These are phyloP conservation scores for Daphne laureola DNA, from an alignment of 441 rosid genomes.

Conservation along the genomic window DNA sequence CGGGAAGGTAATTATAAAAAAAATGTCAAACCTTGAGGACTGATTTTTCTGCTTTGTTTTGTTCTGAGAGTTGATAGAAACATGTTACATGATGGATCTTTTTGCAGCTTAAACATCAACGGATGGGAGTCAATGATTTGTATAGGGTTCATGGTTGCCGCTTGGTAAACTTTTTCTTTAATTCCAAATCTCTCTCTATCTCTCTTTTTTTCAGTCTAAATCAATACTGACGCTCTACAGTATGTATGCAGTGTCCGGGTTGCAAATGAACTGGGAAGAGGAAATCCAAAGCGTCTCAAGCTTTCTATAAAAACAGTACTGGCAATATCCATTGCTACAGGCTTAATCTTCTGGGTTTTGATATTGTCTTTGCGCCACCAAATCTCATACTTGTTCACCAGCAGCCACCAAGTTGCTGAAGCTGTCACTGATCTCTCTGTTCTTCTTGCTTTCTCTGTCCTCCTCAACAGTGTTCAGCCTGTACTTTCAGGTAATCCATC, in stretches of 20 bases:
- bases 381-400: slow-evolving; percentile 28
- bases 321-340: slow-evolving; percentile 21
- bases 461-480: slow-evolving; percentile 32
- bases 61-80: too few species aligned
- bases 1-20: too few species aligned
- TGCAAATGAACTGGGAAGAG: slow-evolving; percentile 53
- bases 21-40: too few species aligned
- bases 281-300: slow-evolving; percentile 29
- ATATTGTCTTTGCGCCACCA: slow-evolving; percentile 22
- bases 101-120: slow-evolving; percentile 39
- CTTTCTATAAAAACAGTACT: slow-evolving; percentile 33
- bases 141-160: slow-evolving; percentile 35
- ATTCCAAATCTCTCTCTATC: too few species aligned
- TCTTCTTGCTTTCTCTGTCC: slow-evolving; percentile 35
- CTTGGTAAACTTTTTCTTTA: slow-evolving; percentile 28
- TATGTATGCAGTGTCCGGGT: slow-evolving; percentile 58
- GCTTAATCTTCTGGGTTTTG: slow-evolving; percentile 24
- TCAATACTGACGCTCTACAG: too few species aligned
- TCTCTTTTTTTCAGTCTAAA: too few species aligned
- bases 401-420: slow-evolving; percentile 26
- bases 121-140: slow-evolving; percentile 37
- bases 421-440: slow-evolving; percentile 27
- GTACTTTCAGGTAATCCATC: slow-evolving; percentile 20
- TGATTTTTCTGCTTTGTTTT: too few species aligned
- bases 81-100: too few species aligned